Evolutionary conservation across 805 yeast genomes (phyloP), one percentile per base, ranked within the genome.

Genomic region (Wickerhamomyces rabaulensis): DNA sequence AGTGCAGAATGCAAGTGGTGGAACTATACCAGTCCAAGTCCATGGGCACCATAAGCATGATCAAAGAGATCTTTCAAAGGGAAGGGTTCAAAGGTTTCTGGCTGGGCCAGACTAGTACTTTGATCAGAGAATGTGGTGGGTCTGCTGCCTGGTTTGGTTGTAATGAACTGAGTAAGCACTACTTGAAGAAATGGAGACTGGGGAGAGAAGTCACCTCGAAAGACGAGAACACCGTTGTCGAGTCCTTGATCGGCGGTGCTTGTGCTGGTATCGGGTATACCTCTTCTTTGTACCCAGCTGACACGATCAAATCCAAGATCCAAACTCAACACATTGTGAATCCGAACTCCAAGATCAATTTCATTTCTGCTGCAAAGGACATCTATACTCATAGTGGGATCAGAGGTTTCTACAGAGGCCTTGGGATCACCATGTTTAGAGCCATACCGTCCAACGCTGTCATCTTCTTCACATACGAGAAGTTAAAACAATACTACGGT

Each of bases 131-230:
- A 62, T 75, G 87, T 35, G 84, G 90, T 25, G 97, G 97, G 8
- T 87, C 96, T 2, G 87, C 95, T 4, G 82, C 92, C 2, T 91
- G 97, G 97, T 91, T 91, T 68, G 92, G 96, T 0, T 79, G 94
- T 16, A 90, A 90, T 63, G 96, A 90, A 61, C 66, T 74, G 40
- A 67, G 76, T 8, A 62, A 69, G 19, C 56, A 56, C 1, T 52
- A 58, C n/a, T 67, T 78, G 52, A 70, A 72, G 48, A 51, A 51
- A n/a, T 40, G 44, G 19, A 56, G 69, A 53, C 60, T 55, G 44
- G 64, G 57, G 40, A 58, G 57, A 45, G 62, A 40, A 7, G 31
- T 47, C 1, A 43, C 45, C 2, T 21, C 60, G 22, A 46, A 43
- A 19, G 62, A 57, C 31, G 26, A 49, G 16, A 68, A 66, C 38